Evolutionary conservation across 768 basidiomycete species (phyloP), one percentile per base, ranked within the genome.

Genomic region (Suillus sp.): DNA sequence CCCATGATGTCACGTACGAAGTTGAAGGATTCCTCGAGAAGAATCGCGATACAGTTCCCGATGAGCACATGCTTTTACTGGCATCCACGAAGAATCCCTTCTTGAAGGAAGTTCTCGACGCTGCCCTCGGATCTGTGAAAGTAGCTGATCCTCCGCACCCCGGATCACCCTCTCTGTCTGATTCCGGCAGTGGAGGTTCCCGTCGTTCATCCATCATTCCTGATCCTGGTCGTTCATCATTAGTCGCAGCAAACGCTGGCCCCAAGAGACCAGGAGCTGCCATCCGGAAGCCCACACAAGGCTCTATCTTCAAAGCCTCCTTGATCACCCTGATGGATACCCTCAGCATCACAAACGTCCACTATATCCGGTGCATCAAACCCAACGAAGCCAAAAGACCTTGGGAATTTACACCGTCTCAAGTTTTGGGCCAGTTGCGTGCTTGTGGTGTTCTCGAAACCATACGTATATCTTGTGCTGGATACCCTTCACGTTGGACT

Each of bases 381-480:
- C 97, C 97, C 2, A 99, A 99, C 74, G 97, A 99, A 72, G 84
- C 85, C 66, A 99, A 99, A 80, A 87, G 84, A 60, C 95, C 97
- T 42, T 99, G 97, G 97, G 94, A 95, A 73, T 96, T 98, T 71
- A 87, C 91, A 34, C 93, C 96, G 37, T 93, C 96, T 69, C 95
- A 99, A 74, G 97, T 99, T 18, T 78, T 99, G 50, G 88, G 93
- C 22, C 97, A 99, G 74, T 79, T 99, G 34, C 86, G 97, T 54
- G 97, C 97, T 62, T 99, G 97, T 77, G 97, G 97, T 88, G 97
- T 99, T 61, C 83, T 99, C 47, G 97, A 99, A 77, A 99, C 97
- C 4, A 99, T 99, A 70, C 86, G 96, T 62, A 99, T 99, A 73
- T 95, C 93, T 77, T 99, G 97, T 77, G 97, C 97, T 50, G 97